Conservation (phyloP, 306 rosid species). For the Herpetospermum pedunculosum region DNA sequence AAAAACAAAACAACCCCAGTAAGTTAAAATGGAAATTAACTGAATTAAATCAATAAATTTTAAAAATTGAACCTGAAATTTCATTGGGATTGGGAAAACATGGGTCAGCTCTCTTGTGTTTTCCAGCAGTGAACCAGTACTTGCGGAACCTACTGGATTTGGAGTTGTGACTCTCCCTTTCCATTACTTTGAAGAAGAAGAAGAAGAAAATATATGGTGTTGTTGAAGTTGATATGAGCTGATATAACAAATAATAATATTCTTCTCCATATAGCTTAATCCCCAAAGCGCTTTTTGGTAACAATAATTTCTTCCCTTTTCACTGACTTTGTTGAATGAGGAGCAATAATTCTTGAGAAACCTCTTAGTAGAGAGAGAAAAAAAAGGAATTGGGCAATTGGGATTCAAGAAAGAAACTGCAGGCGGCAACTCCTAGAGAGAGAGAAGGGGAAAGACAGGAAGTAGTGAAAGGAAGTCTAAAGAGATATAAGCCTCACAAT, state of each 20-base stretch:
- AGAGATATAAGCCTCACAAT: constrained; percentile 47
- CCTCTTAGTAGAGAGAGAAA: constrained; percentile 18
- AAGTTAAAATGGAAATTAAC: neutral
- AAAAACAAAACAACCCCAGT: neutral
- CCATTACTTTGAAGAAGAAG: constrained; percentile 27
- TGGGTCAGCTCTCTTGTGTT: constrained; percentile 31
- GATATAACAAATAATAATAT: neutral
- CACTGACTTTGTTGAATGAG: neutral
- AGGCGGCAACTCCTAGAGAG: constrained; percentile 41
- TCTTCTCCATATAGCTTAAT: neutral
- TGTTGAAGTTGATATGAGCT: neutral
- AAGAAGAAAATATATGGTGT: neutral
- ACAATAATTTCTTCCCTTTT: neutral
- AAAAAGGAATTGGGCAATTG: constrained; percentile 3
- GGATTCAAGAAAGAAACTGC: constrained; percentile 8
- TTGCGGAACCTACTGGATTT: constrained; percentile 31
- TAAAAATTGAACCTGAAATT: constrained; percentile 38
- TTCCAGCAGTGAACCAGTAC: constrained; percentile 34
- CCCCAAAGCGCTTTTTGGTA: neutral
- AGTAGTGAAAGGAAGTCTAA: constrained; percentile 11
- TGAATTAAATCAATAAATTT: neutral
- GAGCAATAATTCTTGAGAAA: constrained; percentile 10
- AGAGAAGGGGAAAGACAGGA: constrained; percentile 13
- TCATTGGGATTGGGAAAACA: constrained; percentile 28
- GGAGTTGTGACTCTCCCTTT: constrained; percentile 23